These are phyloP conservation scores for Lactifluus hygrophoroides DNA, from an alignment of 768 basidiomycete species.

Conservation along the genomic window DNA sequence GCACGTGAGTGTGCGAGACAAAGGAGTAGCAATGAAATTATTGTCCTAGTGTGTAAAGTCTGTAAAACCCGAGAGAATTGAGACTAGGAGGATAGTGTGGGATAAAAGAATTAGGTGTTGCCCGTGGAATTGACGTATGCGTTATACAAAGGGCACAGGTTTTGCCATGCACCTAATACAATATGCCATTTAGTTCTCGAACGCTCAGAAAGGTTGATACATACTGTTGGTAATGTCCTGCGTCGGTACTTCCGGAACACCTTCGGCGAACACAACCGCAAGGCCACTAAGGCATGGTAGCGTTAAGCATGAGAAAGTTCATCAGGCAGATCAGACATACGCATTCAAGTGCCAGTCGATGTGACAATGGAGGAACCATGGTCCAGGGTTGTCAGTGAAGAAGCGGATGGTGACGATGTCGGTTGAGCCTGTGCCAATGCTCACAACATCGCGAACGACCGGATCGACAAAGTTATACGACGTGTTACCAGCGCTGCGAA, in stretches of 20 bases:
- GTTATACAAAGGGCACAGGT: constrained; percentile 15
- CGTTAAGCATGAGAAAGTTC: background rate
- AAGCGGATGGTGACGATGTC: constrained; percentile 24
- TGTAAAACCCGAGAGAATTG: background rate
- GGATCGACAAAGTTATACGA: constrained; percentile 31
- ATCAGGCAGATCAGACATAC: background rate
- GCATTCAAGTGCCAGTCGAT: constrained; percentile 27
- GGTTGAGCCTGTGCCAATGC: constrained; percentile 9
- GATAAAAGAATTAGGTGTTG: background rate
- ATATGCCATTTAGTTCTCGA: background rate
- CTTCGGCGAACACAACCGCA: constrained; percentile 18
- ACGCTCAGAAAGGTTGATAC: background rate
- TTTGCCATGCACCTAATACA: constrained; percentile 5
- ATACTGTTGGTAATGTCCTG: background rate
- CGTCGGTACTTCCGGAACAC: constrained; percentile 3
- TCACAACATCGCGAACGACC: constrained; percentile 37
- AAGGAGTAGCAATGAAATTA: background rate
- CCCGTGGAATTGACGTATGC: background rate
- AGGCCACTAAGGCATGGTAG: constrained; percentile 6
- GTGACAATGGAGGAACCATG: constrained; percentile 28
- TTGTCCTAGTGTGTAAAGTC: background rate
- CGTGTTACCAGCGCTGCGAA: constrained; percentile 16
- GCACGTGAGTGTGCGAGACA: background rate
- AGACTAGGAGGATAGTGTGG: background rate
- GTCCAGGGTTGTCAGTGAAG: constrained; percentile 27